Conservation (phyloP, 2,329 filamentous ascomycete species). For the Epichloe festucae region DNA sequence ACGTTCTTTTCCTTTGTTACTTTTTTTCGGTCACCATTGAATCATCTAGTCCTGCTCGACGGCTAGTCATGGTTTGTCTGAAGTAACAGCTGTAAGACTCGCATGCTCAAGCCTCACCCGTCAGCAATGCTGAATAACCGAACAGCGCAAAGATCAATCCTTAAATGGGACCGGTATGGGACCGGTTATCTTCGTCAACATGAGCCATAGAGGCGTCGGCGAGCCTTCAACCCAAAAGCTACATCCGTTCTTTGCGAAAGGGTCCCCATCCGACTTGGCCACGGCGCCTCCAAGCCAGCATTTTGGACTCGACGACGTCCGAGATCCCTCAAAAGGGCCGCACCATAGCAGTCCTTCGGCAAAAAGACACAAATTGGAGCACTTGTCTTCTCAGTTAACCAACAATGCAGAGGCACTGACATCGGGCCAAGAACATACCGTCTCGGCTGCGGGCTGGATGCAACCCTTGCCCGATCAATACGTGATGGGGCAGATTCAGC, state of each 20-base stretch:
- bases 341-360: background rate
- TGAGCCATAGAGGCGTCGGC: conserved; percentile 28
- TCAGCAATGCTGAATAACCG: background rate
- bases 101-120: background rate
- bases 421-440: background rate
- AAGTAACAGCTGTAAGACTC: background rate
- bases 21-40: background rate
- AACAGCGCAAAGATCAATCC: background rate
- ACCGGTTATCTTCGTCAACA: conserved; percentile 28
- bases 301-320: background rate
- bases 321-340: background rate
- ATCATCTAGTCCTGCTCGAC: background rate
- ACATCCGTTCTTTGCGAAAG: conserved; percentile 40
- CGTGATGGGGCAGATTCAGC: background rate
- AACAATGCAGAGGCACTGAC: background rate
- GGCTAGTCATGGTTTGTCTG: background rate
- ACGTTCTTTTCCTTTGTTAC: no score
- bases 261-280: conserved; percentile 6
- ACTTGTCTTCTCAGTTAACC: conserved; percentile 7
- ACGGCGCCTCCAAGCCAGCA: background rate
- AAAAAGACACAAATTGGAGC: conserved; percentile 3
- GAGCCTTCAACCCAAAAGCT: conserved; percentile 30
- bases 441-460: background rate
- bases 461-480: background rate
- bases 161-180: conserved; percentile 35